Evolutionary conservation across 2,329 filamentous ascomycete species (phyloP), one percentile per base, ranked within the genome.

Genomic region (Pezicula rhizophila): DNA sequence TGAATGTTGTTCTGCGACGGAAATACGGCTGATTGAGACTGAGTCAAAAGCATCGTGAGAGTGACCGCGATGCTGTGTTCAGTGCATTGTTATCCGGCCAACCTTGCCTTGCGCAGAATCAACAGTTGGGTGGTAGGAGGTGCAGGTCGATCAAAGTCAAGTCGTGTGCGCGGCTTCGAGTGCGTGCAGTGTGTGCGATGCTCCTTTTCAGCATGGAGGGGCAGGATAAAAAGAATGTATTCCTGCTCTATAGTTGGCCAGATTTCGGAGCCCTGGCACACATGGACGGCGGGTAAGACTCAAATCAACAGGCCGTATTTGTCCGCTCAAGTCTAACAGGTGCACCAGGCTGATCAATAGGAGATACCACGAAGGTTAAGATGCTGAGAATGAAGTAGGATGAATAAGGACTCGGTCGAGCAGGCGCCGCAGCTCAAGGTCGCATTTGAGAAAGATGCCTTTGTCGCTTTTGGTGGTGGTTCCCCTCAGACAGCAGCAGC

Each of bases 41-140:
- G 40, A 42, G 73, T 76, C 74, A 77, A 76, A 60, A 77, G 74
- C 75, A 78, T 78, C 62, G 70, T 76, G 70, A 69, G 60, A 54
- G 64, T 55, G 55, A 51, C 57, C 57, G 54, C 54, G 59, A 54
- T 50, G 50, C 55, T 48, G 47, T 26, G 17, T 42, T 48, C 46
- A 48, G 34, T 42, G 33, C 39, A 48, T 46, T 28, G 45, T 31
- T 31, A 46, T 26, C 37, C 45, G 40, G 40, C 40, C 40, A 42
- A 20, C 40, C 40, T 42, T 42, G 40, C 40, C 40, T 42, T 42
- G 40, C 40, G 40, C 40, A 28, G 20, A 28, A 26, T 31, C 8
- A 15, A 28, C n/a, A 25, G 25, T 42, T 28, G 25, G n/a, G 35
- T 6, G 7, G 35, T 38, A 15, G 35, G 12, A 35, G 33, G 18